phyloP scores from a whole-genome alignment of 2,329 filamentous ascomycete species.

The Pseudogymnoascus sp. region DNA sequence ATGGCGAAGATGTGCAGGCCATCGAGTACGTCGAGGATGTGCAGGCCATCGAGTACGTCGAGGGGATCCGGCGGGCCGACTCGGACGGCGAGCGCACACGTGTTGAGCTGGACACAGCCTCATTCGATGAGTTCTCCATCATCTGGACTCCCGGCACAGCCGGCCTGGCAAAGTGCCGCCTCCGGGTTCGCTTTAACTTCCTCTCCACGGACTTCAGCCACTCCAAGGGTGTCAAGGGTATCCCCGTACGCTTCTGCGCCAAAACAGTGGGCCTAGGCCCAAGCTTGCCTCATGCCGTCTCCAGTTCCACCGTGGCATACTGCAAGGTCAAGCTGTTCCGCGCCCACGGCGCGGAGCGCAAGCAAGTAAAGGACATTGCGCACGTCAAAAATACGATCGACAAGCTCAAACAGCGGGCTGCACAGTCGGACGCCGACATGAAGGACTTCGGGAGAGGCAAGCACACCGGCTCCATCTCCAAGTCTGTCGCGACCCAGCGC shows the following conservation, averaged over 20 bases:
- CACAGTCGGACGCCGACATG: conserved; percentile 62
- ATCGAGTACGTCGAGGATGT: too few species aligned
- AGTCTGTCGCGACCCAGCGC: conserved; percentile 42
- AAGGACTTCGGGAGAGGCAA: conserved; percentile 63
- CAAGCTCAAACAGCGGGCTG: conserved; percentile 88
- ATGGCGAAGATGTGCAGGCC: too few species aligned
- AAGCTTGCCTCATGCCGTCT: conserved; percentile 41
- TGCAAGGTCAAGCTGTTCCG: conserved; percentile 97
- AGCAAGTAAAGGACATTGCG: conserved; percentile 86
- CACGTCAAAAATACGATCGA: conserved; percentile 96
- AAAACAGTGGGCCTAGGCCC: conserved; percentile 68
- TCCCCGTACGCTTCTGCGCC: conserved; percentile 84
- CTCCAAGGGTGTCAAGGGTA: conserved; percentile 96
- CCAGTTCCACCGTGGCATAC: conserved; percentile 65
- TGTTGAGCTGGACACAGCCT: conserved; percentile 65
- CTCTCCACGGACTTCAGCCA: conserved; percentile 97
- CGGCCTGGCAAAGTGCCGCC: conserved; percentile 65
- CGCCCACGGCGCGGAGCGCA: conserved; percentile 90
- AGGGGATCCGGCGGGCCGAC: conserved; percentile 50
- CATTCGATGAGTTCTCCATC: conserved; percentile 91
- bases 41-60: conserved; percentile 96
- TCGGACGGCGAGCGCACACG: conserved; percentile 59
- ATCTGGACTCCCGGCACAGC: conserved; percentile 72
- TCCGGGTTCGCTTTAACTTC: conserved; percentile 96
- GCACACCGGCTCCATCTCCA: conserved; percentile 42